Base-by-base conservation (phyloP, 192 early-diverging fungal species). In the Gigaspora rosea region DNA sequence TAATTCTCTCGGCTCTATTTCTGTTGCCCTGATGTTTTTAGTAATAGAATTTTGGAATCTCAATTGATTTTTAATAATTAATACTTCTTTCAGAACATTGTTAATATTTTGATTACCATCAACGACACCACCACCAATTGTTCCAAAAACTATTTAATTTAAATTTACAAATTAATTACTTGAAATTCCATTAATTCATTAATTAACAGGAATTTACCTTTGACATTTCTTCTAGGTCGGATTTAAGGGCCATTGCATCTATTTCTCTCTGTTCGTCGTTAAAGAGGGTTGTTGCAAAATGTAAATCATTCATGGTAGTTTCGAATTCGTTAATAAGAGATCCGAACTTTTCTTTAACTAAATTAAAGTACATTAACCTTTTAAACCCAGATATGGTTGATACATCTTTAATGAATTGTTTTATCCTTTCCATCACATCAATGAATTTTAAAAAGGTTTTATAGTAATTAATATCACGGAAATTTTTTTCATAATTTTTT, bases 191-290 rank as follows among this genome's bases (percentile, higher is more conserved):
- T 3, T 50, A 69, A 49, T 33, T 69, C 2, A 48, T n/a, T 50
- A n/a, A n/a, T n/a, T n/a, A n/a, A n/a, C n/a, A n/a, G n/a, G n/a
- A n/a, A n/a, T n/a, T n/a, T n/a, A n/a, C n/a, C n/a, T 49, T 27
- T 72, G 32, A 20, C 54, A 72, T 72, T 15, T 56, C 27, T 27
- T 12, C 52, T 16, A 72, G 12, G 3, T 72, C 71, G 8, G 51
- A 22, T 57, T 52, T 33, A 32, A 72, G 9, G 4, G 51, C 71
- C 35, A 32, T 50, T 56, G 13, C n/a, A 36, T 72, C 71, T 9
- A 72, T 35, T 33, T 56, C 4, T 8, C 54, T 3, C 58, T 76
- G 74, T n/a, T 76, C 74, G 16, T 75, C 59, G 7, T 22, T 75
- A n/a, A 15, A 15, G n/a, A 48, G 63, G 0, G 73, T n/a, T 12